phyloP scores from a whole-genome alignment of 805 yeast genomes.

The Saturnispora halmiae region DNA sequence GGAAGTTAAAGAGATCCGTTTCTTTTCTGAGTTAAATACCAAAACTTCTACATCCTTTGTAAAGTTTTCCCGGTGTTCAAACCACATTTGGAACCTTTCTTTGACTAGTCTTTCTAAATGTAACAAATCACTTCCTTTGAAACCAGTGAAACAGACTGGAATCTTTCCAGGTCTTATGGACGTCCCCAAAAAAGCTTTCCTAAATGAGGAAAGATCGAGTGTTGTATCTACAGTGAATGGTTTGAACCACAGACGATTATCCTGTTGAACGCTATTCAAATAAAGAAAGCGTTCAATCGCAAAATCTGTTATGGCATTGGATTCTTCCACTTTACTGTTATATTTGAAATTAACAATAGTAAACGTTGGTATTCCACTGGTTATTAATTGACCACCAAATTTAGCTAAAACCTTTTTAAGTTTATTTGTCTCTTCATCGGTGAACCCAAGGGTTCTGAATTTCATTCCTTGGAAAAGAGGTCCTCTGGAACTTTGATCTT shows the following conservation, averaged over 20 bases:
- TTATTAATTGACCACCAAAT: conserved; percentile 18
- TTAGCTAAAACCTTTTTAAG: conserved; percentile 20
- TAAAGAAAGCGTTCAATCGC: conserved; percentile 26
- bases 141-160: conserved; percentile 24
- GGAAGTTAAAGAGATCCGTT: neutral
- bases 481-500: conserved; percentile 7
- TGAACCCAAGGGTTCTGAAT: conserved; percentile 19
- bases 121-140: conserved; percentile 25
- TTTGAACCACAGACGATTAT: conserved; percentile 18
- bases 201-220: neutral
- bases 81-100: conserved; percentile 34
- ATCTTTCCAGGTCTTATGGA: conserved; percentile 4
- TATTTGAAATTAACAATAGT: conserved; percentile 18
- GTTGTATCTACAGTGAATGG: conserved; percentile 12
- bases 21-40: conserved; percentile 22
- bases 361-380: conserved; percentile 8
- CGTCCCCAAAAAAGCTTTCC: conserved; percentile 1
- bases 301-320: conserved; percentile 21
- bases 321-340: neutral
- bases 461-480: conserved; percentile 16
- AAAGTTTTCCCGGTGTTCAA: conserved; percentile 42
- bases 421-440: conserved; percentile 14
- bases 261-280: conserved; percentile 14
- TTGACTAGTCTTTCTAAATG: conserved; percentile 44
- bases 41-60: conserved; percentile 45